These are phyloP conservation scores for Dactylellina sp. DNA, from an alignment of 2,329 filamentous ascomycete species.

Conservation along the genomic window DNA sequence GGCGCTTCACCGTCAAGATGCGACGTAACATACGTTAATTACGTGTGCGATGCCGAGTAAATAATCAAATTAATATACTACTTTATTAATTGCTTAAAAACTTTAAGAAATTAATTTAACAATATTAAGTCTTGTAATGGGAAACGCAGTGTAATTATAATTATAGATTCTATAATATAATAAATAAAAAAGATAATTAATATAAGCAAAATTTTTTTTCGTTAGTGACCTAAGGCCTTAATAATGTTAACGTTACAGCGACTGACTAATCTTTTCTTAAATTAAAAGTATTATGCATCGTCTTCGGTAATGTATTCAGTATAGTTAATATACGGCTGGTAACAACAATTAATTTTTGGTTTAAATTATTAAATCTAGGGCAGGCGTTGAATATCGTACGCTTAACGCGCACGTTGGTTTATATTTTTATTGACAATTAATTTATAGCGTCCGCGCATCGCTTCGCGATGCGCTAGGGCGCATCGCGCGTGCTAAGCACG, in stretches of 20 bases:
- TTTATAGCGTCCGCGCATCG: conserved; percentile 1
- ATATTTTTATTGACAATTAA: conserved; percentile 15
- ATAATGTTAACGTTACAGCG: conserved; percentile 8
- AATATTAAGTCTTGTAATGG: conserved; percentile 1
- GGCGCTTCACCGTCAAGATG: conserved; percentile 1
- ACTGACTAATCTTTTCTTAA: conserved; percentile 23
- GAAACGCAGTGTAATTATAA: neutral
- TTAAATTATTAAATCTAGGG: conserved; percentile 17
- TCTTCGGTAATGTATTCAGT: neutral
- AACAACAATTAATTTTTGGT: conserved; percentile 18
- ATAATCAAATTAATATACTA: neutral
- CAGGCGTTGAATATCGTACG: conserved; percentile 14
- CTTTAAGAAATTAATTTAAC: neutral
- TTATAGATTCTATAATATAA: neutral
- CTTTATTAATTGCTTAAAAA: conserved; percentile 3
- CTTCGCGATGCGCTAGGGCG: neutral
- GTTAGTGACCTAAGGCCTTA: conserved; percentile 6
- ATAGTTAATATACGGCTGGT: conserved; percentile 16
- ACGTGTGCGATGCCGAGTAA: conserved; percentile 1
- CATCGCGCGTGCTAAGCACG: neutral
- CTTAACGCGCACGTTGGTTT: conserved; percentile 2
- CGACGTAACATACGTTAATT: conserved; percentile 9
- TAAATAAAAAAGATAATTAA: conserved; percentile 2
- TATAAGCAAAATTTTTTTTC: conserved; percentile 9
- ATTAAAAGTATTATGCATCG: conserved; percentile 12